phyloP scores from a whole-genome alignment of 164 flowering plant genomes.

The Vitis amurensis region DNA sequence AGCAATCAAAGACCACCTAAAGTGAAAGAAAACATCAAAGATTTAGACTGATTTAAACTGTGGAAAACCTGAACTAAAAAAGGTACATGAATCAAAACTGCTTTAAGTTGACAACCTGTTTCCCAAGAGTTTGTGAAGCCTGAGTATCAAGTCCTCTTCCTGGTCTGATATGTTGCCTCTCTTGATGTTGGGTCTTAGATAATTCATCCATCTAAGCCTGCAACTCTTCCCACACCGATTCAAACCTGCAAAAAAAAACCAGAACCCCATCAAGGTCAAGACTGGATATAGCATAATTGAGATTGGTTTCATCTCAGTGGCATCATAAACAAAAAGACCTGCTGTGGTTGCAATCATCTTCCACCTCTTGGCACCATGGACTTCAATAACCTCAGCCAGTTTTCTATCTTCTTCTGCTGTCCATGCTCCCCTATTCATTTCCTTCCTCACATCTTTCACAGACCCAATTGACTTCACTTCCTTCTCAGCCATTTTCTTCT shows the following conservation, averaged over 20 bases:
- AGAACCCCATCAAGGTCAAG: conserved; percentile 4
- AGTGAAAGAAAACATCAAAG: background rate
- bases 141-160: conserved; percentile 52
- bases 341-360: conserved; percentile 42
- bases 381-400: conserved; percentile 37
- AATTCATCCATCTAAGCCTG: conserved; percentile 48
- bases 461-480: background rate
- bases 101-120: conserved; percentile 28
- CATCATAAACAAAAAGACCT: conserved; percentile 22
- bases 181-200: conserved; percentile 52
- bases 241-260: conserved; percentile 27
- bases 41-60: background rate
- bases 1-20: conserved; percentile 58
- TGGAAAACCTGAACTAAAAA: background rate
- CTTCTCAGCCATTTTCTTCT: background rate
- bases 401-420: conserved; percentile 47
- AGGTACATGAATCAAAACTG: background rate
- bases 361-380: conserved; percentile 48
- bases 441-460: conserved; percentile 5
- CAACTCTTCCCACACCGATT: conserved; percentile 51
- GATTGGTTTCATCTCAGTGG: background rate
- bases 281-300: background rate
- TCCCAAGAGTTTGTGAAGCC: conserved; percentile 52
- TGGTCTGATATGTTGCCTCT: conserved; percentile 57
- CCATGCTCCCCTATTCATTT: conserved; percentile 46